Base-by-base conservation (phyloP, 2,329 filamentous ascomycete species). In the Fonsecaea monophora region DNA sequence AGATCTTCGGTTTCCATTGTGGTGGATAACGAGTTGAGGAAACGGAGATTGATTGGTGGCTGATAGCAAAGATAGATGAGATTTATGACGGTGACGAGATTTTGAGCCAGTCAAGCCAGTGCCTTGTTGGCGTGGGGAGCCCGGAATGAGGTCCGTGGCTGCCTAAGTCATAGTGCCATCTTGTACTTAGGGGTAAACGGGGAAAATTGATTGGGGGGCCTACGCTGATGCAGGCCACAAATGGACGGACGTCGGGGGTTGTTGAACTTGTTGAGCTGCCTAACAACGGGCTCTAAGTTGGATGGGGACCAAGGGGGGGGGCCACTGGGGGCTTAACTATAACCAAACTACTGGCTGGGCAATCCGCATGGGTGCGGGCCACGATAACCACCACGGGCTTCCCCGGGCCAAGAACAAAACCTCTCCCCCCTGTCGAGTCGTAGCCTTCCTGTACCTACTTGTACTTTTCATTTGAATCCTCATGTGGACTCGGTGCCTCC, bases 1-100 rank as follows among this genome's bases (percentile, higher is more conserved):
- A 56, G 53, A 56, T 56, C 53, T 38, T 56, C 35, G 35, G 53
- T 35, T 56, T 30, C 30, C 53, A 34, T 56, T 50, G 45, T 21
- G 45, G 45, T 50, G 45, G 45, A 50, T 50, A 50, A 50, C 10
- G 45, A 25, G 10, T 42, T 13, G 15, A 21, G 45, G 45, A 9
- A 25, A 9, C 35, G 18, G 45, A 50, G 45, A 50, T 25, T 50
- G 45, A 50, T 50, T 50, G 45, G 45, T 50, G 45, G 45, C 45
- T 50, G 45, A 50, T 25, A 12, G 18, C 8, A 21, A 25, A 50
- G 45, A 50, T 50, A 21, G 45, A 42, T 42, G 38, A 15, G 13
- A 15, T 15, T 42, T 12, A 25, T 4, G 42, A 2, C 15, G 38
- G 38, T n/a, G 12, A 25, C 30, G 45, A 50, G 45, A 50, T 25